These are phyloP conservation scores for Aspergillus japonicus DNA, from an alignment of 2,329 filamentous ascomycete species.

Conservation along the genomic window DNA sequence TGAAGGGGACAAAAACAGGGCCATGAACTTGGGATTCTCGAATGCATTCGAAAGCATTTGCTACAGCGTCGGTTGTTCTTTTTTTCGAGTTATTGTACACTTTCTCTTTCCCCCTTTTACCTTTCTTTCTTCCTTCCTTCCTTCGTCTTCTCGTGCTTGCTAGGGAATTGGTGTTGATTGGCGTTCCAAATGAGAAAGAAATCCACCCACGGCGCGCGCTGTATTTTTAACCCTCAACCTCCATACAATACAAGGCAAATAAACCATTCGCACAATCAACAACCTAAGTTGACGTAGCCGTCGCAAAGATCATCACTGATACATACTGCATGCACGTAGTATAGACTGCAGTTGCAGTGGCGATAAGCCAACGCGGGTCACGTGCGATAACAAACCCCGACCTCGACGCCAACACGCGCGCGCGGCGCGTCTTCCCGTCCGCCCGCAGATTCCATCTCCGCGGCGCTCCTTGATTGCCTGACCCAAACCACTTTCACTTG, in stretches of 20 bases:
- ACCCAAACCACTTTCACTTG: neutral
- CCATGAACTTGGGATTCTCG: neutral
- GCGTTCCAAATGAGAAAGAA: constrained; percentile 8
- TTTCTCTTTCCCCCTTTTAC: neutral
- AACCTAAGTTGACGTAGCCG: no score
- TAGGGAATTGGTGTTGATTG: constrained; percentile 14
- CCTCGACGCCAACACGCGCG: constrained; percentile 1
- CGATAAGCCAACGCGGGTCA: neutral
- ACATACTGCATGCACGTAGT: no score
- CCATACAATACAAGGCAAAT: neutral
- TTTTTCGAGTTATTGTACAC: neutral
- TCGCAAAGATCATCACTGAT: no score
- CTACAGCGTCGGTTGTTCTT: constrained; percentile 9
- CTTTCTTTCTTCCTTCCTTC: neutral
- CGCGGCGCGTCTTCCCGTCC: constrained; percentile 7
- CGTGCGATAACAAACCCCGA: constrained; percentile 17
- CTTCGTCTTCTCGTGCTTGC: no score
- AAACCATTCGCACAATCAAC: neutral
- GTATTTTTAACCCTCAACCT: constrained; percentile 7
- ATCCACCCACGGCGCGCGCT: constrained; percentile 3
- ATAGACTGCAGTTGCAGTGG: no score
- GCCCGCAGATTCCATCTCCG: constrained; percentile 12
- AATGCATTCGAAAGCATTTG: constrained; percentile 4
- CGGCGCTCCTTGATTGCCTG: constrained; percentile 9
- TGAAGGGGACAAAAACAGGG: neutral